Base-by-base conservation (phyloP, 2,329 filamentous ascomycete species). In the Epicoccum nigrum region DNA sequence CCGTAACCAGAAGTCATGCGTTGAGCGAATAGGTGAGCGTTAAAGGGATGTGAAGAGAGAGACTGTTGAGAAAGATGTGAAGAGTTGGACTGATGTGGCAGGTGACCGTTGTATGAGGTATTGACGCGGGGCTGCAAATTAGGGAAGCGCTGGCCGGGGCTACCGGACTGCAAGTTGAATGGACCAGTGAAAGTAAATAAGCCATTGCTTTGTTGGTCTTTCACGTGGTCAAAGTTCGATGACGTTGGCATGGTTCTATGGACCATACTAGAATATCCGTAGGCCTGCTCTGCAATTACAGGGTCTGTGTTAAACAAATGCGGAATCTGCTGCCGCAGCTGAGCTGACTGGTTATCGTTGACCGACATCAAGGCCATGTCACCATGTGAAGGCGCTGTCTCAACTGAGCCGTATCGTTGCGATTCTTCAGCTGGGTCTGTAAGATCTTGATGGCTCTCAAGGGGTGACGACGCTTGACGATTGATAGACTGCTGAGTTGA, bases 281-380 rank as follows among this genome's bases (percentile, higher is more conserved):
- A n/a, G n/a, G n/a, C n/a, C n/a, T n/a, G n/a, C n/a, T 38, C 37
- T 38, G 31, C 43, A 12, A 31, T 46, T 25, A 45, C 5, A 13
- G 12, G 11, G 16, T 16, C 28, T 8, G 8, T 23, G 7, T 12
- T 15, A 1, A 15, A 25, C n/a, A 45, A 7, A 4, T 16, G 11
- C 7, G 32, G 33, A 15, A 32, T 17, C n/a, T 30, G 15, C 11
- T 33, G 17, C 43, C 33, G 44, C 7, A 42, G 42, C 12, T 38
- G 32, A 2, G n/a, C 33, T 9, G 28, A 16, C 7, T 19, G 5
- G 7, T 19, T 32, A 6, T 20, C 1, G 2, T 37, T 27, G 3
- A 41, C n/a, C 2, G 23, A 9, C 16, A 39, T 16, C 23, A 9
- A 25, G 17, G 39, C n/a, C 21, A 44, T 27, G 2, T 16, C 43